Base-by-base conservation (phyloP, 768 basidiomycete species). In the Tricholoma furcatifolium region DNA sequence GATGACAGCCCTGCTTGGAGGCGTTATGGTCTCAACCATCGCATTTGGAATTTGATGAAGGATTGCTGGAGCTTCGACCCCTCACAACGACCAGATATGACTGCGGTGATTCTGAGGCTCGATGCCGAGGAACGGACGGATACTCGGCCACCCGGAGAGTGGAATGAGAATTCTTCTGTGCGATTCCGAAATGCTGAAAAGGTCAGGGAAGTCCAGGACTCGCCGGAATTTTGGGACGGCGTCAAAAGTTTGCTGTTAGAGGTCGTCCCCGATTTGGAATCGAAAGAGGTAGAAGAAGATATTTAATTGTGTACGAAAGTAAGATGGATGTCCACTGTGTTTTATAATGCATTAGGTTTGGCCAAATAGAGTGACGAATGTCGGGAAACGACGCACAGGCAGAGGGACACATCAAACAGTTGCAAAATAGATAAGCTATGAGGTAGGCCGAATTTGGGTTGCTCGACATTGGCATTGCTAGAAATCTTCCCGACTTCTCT, bases 71-170 rank as follows among this genome's bases (percentile, higher is more conserved):
- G 41, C 6, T 47, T 47, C 21, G 15, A 32, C 12, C 46, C 44
- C 20, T 24, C 4, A 17, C 14, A 47, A 11, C 52, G 52, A 6
- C 52, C 52, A n/a, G 32, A 53, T 53, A 47, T 53, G 23, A 39
- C 38, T 4, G 2, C 35, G 7, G 18, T 53, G 1, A 38, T 53
- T 12, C 40, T 38, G 14, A 21, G 27, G 15, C 52, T 53, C 14
- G 23, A 41, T 12, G 15, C 34, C 18, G 44, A 27, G 35, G 27
- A 47, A 30, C 35, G 31, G 9, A 30, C 24, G 15, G 44, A 53
- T n/a, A 14, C 15, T 14, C 18, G 44, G 9, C 38, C 35, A 20
- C 52, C 52, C 11, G 23, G 18, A 24, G 31, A 34, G 11, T 50
- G 40, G 49, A 15, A 34, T 2, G 49, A 40, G 4, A 50, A 27